phyloP scores from a whole-genome alignment of 2,329 filamentous ascomycete genomes.

The Talaromyces albobiverticillius region DNA sequence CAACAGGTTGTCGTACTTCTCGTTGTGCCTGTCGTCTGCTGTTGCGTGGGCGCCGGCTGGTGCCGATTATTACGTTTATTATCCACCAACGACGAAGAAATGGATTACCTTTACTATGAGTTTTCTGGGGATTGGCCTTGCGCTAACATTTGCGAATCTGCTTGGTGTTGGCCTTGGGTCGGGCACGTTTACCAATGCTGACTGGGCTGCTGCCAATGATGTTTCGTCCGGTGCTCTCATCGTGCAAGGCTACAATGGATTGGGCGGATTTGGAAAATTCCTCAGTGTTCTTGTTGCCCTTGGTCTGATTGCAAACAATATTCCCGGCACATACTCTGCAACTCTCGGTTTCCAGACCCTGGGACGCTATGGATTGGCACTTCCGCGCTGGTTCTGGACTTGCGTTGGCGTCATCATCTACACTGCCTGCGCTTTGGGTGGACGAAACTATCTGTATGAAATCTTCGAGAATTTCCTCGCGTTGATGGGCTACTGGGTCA shows the following conservation, averaged over 20 bases:
- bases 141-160: constrained; percentile 34
- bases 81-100: constrained; percentile 34
- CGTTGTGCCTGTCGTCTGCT: constrained; percentile 33
- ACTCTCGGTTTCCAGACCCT: constrained; percentile 45
- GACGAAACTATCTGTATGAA: constrained; percentile 41
- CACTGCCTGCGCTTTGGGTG: constrained; percentile 43
- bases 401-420: constrained; percentile 41
- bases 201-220: constrained; percentile 32
- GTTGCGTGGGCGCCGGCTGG: constrained; percentile 35
- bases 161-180: constrained; percentile 43
- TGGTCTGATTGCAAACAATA: constrained; percentile 44
- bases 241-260: constrained; percentile 9
- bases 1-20: constrained; percentile 37
- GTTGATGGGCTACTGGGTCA: constrained; percentile 47
- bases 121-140: constrained; percentile 31
- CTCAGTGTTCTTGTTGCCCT: constrained; percentile 43
- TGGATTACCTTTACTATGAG: constrained; percentile 39
- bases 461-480: constrained; percentile 47
- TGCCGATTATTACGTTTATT: constrained; percentile 46
- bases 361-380: constrained; percentile 32
- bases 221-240: constrained; percentile 27
- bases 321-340: constrained; percentile 45
- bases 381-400: constrained; percentile 45
- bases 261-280: constrained; percentile 43
- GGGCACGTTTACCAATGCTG: constrained; percentile 22